Base-by-base conservation (phyloP, 2,329 filamentous ascomycete species). In the Fusarium foetens region DNA sequence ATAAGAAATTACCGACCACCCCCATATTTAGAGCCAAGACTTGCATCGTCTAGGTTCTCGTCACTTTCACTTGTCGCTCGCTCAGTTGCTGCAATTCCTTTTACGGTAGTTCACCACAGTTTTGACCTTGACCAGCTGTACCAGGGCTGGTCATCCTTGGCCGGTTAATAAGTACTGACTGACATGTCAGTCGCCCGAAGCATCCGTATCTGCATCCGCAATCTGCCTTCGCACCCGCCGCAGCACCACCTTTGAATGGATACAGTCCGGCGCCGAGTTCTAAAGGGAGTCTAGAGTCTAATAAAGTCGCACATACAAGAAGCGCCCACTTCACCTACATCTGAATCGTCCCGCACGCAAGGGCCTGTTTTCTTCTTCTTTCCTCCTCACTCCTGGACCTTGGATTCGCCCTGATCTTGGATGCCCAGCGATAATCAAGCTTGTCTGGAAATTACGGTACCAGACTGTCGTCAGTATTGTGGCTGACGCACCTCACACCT, bases 111-210 rank as follows among this genome's bases (percentile, higher is more conserved):
- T 65, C 60, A 58, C 59, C 55, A 53, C 31, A 59, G 61, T 54
- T 29, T 54, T 54, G 36, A 42, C 36, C 51, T 71, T 59, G 55
- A 66, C 70, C 66, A 72, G 64, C 63, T 65, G 57, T 58, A 58
- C 62, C 58, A 66, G 63, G 59, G 54, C 63, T 66, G 51, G 68
- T 64, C 58, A 68, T 71, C 60, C 68, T 72, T 76, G 72, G 73
- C 66, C 46, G 46, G 65, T 68, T 66, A 62, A 71, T 59, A 64
- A 63, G 61, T 55, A 62, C 65, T 68, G 41, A 67, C 63, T 74
- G 73, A 73, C 71, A 75, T 76, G 73, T 74, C 70, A 76, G 74
- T 70, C 70, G 70, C 68, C 75, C 75, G 75, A 77, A 75, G 62
- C 75, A 69, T 77, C 75, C 75, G 75, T 60, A 66, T 66, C 62